Evolutionary conservation across 345 rosid species (phyloP).

Genomic region (Sonneratia alba): DNA sequence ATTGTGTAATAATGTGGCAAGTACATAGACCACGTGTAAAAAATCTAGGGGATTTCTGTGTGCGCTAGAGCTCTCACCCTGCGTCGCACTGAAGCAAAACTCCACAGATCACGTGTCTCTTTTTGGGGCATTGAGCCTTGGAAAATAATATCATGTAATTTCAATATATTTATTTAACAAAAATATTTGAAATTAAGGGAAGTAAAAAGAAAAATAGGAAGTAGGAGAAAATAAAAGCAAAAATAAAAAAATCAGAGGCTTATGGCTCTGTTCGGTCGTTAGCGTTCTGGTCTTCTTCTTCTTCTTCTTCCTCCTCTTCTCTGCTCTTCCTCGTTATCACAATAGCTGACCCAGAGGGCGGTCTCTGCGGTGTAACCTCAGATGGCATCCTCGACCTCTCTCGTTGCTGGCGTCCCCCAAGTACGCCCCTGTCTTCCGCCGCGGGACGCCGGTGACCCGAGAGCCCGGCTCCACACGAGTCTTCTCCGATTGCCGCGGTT

Average conservation of each 20-base stretch:
- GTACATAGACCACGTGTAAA: neutral
- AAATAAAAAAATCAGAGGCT: neutral
- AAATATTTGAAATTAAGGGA: neutral
- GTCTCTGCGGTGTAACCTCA: neutral
- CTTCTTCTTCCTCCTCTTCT: neutral
- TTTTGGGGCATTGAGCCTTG: neutral
- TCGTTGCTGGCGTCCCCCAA: conserved; percentile 16
- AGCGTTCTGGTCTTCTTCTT: neutral
- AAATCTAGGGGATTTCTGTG: neutral
- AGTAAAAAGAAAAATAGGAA: neutral
- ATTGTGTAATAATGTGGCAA: too few species aligned
- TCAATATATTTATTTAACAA: too few species aligned
- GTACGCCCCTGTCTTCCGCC: conserved; percentile 7
- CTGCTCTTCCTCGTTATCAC: neutral
- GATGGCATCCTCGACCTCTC: conserved; percentile 16
- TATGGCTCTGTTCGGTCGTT: neutral
- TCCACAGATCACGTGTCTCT: neutral
- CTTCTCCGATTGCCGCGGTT: conserved; percentile 5
- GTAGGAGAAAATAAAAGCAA: neutral
- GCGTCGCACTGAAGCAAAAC: neutral
- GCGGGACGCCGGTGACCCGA: conserved; percentile 3
- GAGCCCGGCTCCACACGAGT: neutral
- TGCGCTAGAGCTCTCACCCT: neutral
- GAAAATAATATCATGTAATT: too few species aligned
- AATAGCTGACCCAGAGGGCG: neutral